phyloP scores from a whole-genome alignment of 768 basidiomycete species.

The Scleroderma citrinum region DNA sequence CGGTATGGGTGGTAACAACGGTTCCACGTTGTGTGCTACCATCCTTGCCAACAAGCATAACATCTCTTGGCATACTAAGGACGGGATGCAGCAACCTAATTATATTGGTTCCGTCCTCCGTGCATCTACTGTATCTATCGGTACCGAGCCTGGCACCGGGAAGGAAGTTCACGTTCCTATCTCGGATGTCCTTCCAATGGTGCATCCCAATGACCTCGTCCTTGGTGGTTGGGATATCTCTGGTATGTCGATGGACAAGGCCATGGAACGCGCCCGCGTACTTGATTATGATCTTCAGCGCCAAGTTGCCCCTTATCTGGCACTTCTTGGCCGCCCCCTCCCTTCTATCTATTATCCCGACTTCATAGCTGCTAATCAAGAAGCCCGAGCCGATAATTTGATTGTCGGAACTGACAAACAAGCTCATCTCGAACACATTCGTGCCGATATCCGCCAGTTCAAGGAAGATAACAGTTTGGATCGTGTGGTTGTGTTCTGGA shows the following conservation, averaged over 20 bases:
- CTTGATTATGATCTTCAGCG: conserved; percentile 96
- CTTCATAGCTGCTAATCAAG: conserved; percentile 98
- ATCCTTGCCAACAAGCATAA: conserved; percentile 94
- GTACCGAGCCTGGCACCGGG: conserved; percentile 68
- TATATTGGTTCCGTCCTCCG: conserved; percentile 96
- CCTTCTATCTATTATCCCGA: conserved; percentile 97
- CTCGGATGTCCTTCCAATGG: conserved; percentile 92
- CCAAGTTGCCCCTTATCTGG: conserved; percentile 86
- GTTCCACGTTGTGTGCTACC: conserved; percentile 88
- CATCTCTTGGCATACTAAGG: conserved; percentile 92
- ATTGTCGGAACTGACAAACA: conserved; percentile 84
- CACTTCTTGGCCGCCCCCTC: conserved; percentile 71
- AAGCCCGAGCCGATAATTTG: conserved; percentile 91
- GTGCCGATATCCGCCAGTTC: conserved; percentile 91
- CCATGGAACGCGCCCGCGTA: conserved; percentile 90
- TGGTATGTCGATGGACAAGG: conserved; percentile 73
- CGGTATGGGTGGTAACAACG: conserved; percentile 97
- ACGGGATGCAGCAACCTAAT: conserved; percentile 88
- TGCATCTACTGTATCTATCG: conserved; percentile 91
- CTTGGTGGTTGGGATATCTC: conserved; percentile 99
- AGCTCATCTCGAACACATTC: conserved; percentile 85
- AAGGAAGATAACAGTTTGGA: conserved; percentile 79
- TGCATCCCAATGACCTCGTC: conserved; percentile 96
- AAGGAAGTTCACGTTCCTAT: conserved; percentile 92
- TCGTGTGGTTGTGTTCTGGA: conserved; percentile 94